Evolutionary conservation across 352 stramenopile genomes (phyloP).

Genomic region (Thraustochytrium sp.): DNA sequence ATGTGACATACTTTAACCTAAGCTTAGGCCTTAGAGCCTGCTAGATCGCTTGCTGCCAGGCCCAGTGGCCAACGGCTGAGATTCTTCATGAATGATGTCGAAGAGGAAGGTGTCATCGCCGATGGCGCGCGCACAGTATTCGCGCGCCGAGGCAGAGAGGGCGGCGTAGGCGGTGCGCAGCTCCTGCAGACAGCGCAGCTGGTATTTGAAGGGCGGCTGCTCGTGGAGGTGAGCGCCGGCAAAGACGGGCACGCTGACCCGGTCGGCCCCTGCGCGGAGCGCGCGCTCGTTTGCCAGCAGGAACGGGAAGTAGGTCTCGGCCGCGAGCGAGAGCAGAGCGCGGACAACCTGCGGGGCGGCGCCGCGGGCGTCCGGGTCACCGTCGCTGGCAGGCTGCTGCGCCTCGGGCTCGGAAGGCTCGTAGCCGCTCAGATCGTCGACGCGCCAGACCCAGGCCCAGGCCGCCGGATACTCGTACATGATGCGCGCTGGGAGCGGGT

Average conservation of each 20-base stretch:
- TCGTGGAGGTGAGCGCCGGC: not conserved
- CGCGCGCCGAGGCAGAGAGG: not conserved
- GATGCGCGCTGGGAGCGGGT: not conserved
- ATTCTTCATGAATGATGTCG: too few species aligned
- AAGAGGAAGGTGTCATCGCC: not conserved
- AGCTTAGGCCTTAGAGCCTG: too few species aligned
- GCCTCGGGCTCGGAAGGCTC: not conserved
- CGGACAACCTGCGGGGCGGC: not conserved
- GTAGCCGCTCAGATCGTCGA: not conserved
- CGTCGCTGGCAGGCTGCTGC: not conserved
- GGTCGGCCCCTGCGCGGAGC: not conserved
- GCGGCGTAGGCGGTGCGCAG: not conserved
- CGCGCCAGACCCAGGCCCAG: conserved; percentile 16
- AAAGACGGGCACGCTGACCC: not conserved
- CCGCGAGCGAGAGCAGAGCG: not conserved
- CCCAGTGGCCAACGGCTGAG: too few species aligned
- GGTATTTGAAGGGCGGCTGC: conserved; percentile 29
- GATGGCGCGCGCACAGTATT: not conserved
- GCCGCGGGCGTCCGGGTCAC: not conserved
- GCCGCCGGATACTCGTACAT: conserved; percentile 18
- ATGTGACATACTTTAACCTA: too few species aligned
- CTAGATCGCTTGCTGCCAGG: too few species aligned
- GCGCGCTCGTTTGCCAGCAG: not conserved
- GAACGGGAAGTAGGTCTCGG: conserved; percentile 8
- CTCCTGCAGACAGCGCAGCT: not conserved